phyloP scores from a whole-genome alignment of 352 stramenopile genomes.

The Globisporangium paroecandrum region DNA sequence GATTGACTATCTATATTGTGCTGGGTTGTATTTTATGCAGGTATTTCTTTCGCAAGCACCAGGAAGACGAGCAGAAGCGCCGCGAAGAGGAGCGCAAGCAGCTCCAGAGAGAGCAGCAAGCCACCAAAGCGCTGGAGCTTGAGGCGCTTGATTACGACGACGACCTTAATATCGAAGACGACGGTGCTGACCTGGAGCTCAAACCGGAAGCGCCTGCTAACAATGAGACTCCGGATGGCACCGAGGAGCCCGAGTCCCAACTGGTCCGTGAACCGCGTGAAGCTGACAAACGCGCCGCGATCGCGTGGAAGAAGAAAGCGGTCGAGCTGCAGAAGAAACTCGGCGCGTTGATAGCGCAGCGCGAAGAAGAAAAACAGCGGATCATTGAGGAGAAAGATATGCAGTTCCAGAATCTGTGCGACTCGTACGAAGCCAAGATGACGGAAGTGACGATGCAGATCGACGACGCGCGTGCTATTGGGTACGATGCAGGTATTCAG shows the following conservation, averaged over 20 bases:
- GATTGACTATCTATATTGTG: neutral
- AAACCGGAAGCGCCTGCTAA: slow-evolving; percentile 22
- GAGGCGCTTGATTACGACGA: slow-evolving; percentile 36
- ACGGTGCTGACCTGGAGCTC: neutral
- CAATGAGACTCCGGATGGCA: slow-evolving; percentile 26
- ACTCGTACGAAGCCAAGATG: slow-evolving; percentile 76
- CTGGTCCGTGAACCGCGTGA: slow-evolving; percentile 39
- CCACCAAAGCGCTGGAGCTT: slow-evolving; percentile 17
- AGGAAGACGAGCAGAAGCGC: slow-evolving; percentile 30
- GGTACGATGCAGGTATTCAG: slow-evolving; percentile 72
- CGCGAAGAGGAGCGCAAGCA: slow-evolving; percentile 28
- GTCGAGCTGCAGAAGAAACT: slow-evolving; percentile 58
- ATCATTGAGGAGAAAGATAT: slow-evolving; percentile 47
- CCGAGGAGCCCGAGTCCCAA: slow-evolving; percentile 27
- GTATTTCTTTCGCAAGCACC: slow-evolving; percentile 72
- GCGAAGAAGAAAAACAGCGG: slow-evolving; percentile 46
- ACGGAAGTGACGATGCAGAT: slow-evolving; percentile 66
- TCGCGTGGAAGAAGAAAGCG: slow-evolving; percentile 74
- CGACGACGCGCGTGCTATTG: slow-evolving; percentile 57
- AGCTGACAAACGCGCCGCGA: slow-evolving; percentile 36
- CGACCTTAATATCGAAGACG: neutral
- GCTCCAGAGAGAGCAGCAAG: slow-evolving; percentile 29
- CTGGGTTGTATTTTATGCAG: slow-evolving; percentile 13
- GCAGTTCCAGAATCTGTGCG: slow-evolving; percentile 62
- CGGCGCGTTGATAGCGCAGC: slow-evolving; percentile 30